Base-by-base conservation (phyloP, 495 filamentous ascomycete species). In the Neohortaea acidophila region DNA sequence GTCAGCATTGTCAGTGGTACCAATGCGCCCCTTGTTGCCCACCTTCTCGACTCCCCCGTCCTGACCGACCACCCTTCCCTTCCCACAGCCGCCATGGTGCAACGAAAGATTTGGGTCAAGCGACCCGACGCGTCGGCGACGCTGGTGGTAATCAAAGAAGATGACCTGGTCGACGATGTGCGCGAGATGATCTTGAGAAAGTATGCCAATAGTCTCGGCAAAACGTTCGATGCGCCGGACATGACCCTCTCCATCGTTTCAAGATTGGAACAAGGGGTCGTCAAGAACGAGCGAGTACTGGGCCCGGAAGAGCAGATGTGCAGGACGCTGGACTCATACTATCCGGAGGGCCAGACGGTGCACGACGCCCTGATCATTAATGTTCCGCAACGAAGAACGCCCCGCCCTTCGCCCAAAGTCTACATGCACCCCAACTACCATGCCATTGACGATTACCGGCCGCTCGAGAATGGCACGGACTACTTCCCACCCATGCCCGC, bases 311-410 rank as follows among this genome's bases (percentile, higher is more conserved):
- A 97, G 56, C 65, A 71, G n/a, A 75, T 96, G 51, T 60, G 69
- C 20, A 64, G 73, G 33, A 77, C 80, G 2, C 57, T 97, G 17
- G 91, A 96, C 52, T 66, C 72, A 2, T 85, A 89, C 54, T 97
- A 73, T 52, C 82, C 89, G 4, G 84, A 79, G 9, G 87, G 87
- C 0, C 89, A 96, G 61, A 72, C 65, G 12, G 75, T 94, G 12
- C 81, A 92, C 24, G 91, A 97, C 55, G 91, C 89, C 4, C 62
- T 97, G 38, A 51, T 96, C 38, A 92, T 97, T 49, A 84, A 94
- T 49, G 75, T 91, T 11, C 86, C 85, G 3, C 60, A 67, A 27
- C 75, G 81, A 30, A 73, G 80, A 38, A 94, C 87, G 4, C 89
- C 89, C 2, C 81, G 77, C 43, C 75, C 83, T 13, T 92, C 84